Base-by-base conservation (phyloP, 1,284 basidiomycete species). In the Pseudozyma sp. region DNA sequence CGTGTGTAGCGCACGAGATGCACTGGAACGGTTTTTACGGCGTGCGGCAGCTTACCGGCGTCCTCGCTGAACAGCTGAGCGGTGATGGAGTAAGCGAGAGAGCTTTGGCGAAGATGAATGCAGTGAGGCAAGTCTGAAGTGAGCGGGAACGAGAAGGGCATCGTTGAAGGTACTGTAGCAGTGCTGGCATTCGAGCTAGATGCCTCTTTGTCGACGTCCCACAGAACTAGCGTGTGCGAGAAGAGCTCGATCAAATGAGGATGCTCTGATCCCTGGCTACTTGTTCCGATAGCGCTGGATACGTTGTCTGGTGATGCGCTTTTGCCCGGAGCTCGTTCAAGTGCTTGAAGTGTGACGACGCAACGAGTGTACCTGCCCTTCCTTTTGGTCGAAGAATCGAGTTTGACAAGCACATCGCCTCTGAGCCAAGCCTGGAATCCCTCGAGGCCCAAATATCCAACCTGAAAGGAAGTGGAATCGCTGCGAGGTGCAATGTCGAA, bases 401-500 rank as follows among this genome's bases (percentile, higher is more conserved):
- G 68, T 51, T 84, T 84, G 61, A 81, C 68, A 4, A 83, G 67
- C 1, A 84, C 81, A 39, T 84, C 82, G 35, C 82, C 82, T 48
- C 78, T 75, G 58, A 83, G 52, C 75, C 77, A 79, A 1, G 81
- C 70, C 24, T 72, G 46, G 34, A 77, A 75, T 17, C 75, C 81
- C 6, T 73, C 62, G 14, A 83, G 49, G 5, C 82, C 82, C 5
- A 83, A 69, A 50, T 82, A 83, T 33, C 82, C 82, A 10, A 71
- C 73, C 61, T 84, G 82, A 50, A 84, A 84, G 11, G 81, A 82
- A 2, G 81, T 70, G 8, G 78, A 74, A 39, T 83, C 81, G 45
- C 60, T 62, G 9, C 72, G 67, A 6, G 80, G 81, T 0, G 64
- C 81, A 39, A 84, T 78, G 49, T 84, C 82, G 50, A 84, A 83